Base-by-base conservation (phyloP, 805 yeast genomes). In the baker's yeast (Saccharomyces cerevisiae) region DNA sequence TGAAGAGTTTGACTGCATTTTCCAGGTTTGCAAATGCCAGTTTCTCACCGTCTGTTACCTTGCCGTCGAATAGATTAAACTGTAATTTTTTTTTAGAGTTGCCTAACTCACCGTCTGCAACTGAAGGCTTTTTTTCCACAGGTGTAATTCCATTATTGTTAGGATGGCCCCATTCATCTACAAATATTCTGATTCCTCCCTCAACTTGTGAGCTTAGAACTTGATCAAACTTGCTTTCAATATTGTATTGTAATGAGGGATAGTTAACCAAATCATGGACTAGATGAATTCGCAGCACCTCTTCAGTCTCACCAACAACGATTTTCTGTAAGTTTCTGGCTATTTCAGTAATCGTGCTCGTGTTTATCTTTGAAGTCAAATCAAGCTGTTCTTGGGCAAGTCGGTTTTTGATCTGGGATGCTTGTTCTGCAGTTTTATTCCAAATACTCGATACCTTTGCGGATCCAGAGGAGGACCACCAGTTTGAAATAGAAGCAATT, bases 1-100 rank as follows among this genome's bases (percentile, higher is more conserved):
- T 68, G 60, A 68, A 73, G 54, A 66, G 71, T 72, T 74, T 80
- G 51, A 84, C 78, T n/a, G 84, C 82, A 52, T 83, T 81, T 30
- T 89, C 96, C 61, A 92, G 77, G 65, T 89, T 91, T 3, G 97
- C 98, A 62, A 81, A 77, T 46, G 95, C 86, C 55, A 94, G 78
- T 68, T 94, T 92, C 63, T 87, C 95, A 13, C 94, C 97, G 68
- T 89, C 96, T 47, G 82, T 79, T 1, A 82, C 63, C 58, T 86
- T 85, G 8, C 97, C 97, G 22, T 78, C 73, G 66, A 90, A 89
- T 60, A 87, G 68, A 57, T 85, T 85, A 62, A 92, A 78, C 50
- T 80, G 80, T 30, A 79, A 75, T 55, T 67, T 47, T 14, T n/a
- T 27, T 10, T 26, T 41, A 2, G 29, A 5, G 13, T 26, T 14